phyloP scores from a whole-genome alignment of 2,329 filamentous ascomycete genomes.

The Rutstroemia sp. region DNA sequence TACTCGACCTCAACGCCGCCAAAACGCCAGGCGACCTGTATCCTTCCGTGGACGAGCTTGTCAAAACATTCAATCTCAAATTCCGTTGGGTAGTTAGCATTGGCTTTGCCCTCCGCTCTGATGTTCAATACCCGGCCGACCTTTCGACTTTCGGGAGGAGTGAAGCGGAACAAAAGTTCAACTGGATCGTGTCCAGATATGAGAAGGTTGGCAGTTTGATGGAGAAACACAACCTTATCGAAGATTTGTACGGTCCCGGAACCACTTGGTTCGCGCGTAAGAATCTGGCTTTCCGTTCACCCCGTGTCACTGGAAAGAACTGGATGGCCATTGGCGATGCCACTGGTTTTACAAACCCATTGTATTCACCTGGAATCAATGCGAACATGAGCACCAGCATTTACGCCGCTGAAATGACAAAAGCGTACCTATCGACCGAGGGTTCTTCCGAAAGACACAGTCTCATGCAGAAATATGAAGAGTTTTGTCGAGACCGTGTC shows the following conservation, averaged over 20 bases:
- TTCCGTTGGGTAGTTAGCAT: slow-evolving; percentile 24
- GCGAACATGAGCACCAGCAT: slow-evolving; percentile 17
- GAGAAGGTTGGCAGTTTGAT: slow-evolving; percentile 21
- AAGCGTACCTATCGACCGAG: slow-evolving; percentile 1
- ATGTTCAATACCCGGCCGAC: slow-evolving; percentile 17
- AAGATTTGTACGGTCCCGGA: slow-evolving; percentile 19
- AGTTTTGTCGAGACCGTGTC: slow-evolving; percentile 14
- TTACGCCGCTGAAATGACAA: slow-evolving; percentile 13
- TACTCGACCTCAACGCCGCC: slow-evolving; percentile 19
- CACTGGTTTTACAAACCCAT: slow-evolving; percentile 26
- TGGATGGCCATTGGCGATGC: slow-evolving; percentile 28
- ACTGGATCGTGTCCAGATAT: slow-evolving; percentile 22
- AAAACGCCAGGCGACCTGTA: slow-evolving; percentile 17
- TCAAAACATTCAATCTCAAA: slow-evolving; percentile 19
- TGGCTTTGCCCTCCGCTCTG: slow-evolving; percentile 21
- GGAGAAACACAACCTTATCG: slow-evolving; percentile 14
- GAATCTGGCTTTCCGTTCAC: slow-evolving; percentile 15
- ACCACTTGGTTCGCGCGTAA: slow-evolving; percentile 24
- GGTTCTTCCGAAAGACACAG: background rate
- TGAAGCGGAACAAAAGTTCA: slow-evolving; percentile 26
- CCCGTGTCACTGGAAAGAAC: slow-evolving; percentile 20
- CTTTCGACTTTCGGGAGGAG: slow-evolving; percentile 17
- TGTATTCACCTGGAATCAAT: slow-evolving; percentile 27
- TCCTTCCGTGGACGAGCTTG: slow-evolving; percentile 18
- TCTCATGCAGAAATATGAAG: slow-evolving; percentile 13